Evolutionary conservation across 73 alveolate genomes (phyloP), one percentile per base, ranked within the genome.

Genomic region (Paraurostyla sp.): DNA sequence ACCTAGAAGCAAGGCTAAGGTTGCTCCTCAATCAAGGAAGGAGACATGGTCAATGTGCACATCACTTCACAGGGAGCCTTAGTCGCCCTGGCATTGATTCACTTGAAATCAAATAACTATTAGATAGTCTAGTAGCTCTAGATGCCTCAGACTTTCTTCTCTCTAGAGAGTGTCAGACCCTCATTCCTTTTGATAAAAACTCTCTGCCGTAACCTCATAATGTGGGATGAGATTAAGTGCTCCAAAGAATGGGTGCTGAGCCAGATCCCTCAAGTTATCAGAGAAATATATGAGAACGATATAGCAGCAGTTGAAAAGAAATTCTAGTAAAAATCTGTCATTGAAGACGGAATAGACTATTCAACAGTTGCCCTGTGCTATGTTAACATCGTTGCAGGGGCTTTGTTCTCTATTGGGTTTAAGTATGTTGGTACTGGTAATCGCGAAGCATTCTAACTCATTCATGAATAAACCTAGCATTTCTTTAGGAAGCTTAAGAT

Each of bases 351-450:
- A 57, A 97, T 98, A n/a, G 99, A 98, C 85, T 98, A 93, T 88
- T 83, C 97, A 45, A 95, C 97, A 51, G 96, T 97, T 46, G 91
- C 99, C 4, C 93, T 97, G 62, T 94, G 97, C 57, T 97, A 98
- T 84, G 89, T 94, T 16, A 94, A 93, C 84, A 93, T 96, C 73
- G 83, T 97, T 25, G 95, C 98, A 35, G 99, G 99, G 27, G 97
- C 99, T 3, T 33, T 98, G 52, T 92, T 98, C 92, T 94, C 99
- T 27, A 85, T 97, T 33, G 99, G 99, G 30, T 92, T 98, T 71
- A 98, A 97, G 88, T 98, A 93, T 95, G 97, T 98, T 36, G 99
- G 99, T 18, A 92, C 99, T 29, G 98, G 96, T 58, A 97, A 97
- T 88, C 81, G 87, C 82, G 93, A 96, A 75, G 97, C 95, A 0